These are phyloP conservation scores for Claviceps sp. DNA, from an alignment of 2,329 filamentous ascomycete species.

Conservation along the genomic window DNA sequence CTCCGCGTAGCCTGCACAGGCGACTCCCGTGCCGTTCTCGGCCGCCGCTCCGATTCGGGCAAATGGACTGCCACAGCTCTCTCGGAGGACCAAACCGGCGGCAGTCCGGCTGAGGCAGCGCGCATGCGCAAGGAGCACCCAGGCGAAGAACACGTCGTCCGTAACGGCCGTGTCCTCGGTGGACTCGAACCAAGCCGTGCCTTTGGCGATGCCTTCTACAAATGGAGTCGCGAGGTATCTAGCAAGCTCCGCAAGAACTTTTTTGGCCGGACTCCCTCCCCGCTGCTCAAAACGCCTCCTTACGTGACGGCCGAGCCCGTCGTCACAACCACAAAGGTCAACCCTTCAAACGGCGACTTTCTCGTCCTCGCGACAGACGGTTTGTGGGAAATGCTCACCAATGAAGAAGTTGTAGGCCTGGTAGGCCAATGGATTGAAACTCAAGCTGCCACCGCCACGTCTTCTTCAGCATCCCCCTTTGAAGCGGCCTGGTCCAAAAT, in stretches of 20 bases:
- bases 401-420: slow-evolving; percentile 92
- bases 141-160: slow-evolving; percentile 73
- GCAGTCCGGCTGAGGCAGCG: slow-evolving; percentile 70
- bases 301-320: slow-evolving; percentile 96
- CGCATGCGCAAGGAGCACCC: slow-evolving; percentile 79
- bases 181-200: slow-evolving; percentile 86
- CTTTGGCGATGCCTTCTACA: slow-evolving; percentile 94
- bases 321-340: slow-evolving; percentile 82
- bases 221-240: slow-evolving; percentile 81
- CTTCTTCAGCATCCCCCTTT: slow-evolving; percentile 46
- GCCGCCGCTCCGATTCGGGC: slow-evolving; percentile 60
- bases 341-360: slow-evolving; percentile 85
- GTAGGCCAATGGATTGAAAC: slow-evolving; percentile 94
- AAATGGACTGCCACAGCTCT: slow-evolving; percentile 89
- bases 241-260: slow-evolving; percentile 72
- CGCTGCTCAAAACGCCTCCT: slow-evolving; percentile 75
- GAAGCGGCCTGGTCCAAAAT: slow-evolving; percentile 54
- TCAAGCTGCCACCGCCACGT: slow-evolving; percentile 33
- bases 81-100: slow-evolving; percentile 87
- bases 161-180: slow-evolving; percentile 81
- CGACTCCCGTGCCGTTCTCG: slow-evolving; percentile 89
- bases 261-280: slow-evolving; percentile 70
- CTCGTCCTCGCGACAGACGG: slow-evolving; percentile 94
- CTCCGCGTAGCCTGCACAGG: slow-evolving; percentile 91
- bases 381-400: slow-evolving; percentile 97